phyloP scores from a whole-genome alignment of 2,329 filamentous ascomycete species.

The Colletotrichum sp. region DNA sequence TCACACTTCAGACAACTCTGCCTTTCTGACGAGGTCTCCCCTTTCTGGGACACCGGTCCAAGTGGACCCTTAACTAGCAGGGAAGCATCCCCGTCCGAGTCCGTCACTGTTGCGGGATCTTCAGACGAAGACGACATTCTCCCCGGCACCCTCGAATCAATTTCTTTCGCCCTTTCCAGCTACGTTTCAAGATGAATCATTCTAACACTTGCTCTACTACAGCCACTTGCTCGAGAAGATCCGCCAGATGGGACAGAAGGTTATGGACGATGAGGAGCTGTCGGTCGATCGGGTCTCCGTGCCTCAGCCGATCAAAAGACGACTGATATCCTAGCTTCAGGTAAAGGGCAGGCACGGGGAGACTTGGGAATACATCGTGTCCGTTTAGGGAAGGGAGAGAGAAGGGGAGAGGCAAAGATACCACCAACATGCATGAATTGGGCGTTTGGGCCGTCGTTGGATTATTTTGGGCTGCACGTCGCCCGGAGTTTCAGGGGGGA shows the following conservation, averaged over 20 bases:
- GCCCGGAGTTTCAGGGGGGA: not conserved
- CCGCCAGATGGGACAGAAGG: constrained; percentile 48
- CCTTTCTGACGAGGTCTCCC: constrained; percentile 9
- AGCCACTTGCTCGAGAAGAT: constrained; percentile 64
- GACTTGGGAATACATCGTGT: not conserved
- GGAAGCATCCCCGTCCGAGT: constrained; percentile 3
- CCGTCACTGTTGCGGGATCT: not conserved
- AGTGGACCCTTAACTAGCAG: constrained; percentile 7
- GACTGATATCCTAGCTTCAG: constrained; percentile 40
- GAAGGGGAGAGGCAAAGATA: not conserved
- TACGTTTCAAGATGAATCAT: constrained; percentile 29
- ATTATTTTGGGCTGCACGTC: not conserved
- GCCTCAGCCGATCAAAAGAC: constrained; percentile 52
- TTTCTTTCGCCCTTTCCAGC: not conserved
- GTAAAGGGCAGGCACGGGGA: not conserved
- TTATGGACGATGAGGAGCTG: constrained; percentile 34
- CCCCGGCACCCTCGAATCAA: not conserved
- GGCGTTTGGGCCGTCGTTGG: not conserved
- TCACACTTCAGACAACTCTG: constrained; percentile 33
- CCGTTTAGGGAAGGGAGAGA: not conserved
- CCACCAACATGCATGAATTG: not conserved
- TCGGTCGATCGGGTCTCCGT: constrained; percentile 35
- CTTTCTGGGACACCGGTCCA: constrained; percentile 10
- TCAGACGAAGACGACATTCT: not conserved
- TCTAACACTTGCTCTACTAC: constrained; percentile 32